phyloP scores from a whole-genome alignment of 371 early-diverging fungal genomes.

The Rhizopus delemar region DNA sequence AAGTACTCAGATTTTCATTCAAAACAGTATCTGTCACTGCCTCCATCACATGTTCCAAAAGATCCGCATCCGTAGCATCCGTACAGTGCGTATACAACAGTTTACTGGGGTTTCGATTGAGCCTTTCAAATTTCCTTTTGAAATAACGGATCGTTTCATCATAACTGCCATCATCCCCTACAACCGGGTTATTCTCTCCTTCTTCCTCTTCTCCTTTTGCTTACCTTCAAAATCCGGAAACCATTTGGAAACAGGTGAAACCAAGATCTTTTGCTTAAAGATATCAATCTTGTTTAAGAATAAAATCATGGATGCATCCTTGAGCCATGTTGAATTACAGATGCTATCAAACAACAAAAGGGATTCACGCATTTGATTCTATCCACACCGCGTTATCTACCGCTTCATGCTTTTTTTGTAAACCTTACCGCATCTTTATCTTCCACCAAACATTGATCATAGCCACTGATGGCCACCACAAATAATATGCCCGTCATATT shows the following conservation, averaged over 20 bases:
- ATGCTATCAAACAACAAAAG: constrained; percentile 79
- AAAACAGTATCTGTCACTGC: constrained; percentile 61
- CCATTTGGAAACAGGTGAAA: constrained; percentile 73
- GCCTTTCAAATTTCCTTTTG: constrained; percentile 31
- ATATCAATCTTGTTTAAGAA: constrained; percentile 86
- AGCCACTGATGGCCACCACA: constrained; percentile 74
- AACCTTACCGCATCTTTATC: constrained; percentile 78
- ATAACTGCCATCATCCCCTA: constrained; percentile 21
- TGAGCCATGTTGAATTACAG: constrained; percentile 73
- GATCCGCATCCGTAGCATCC: constrained; percentile 60
- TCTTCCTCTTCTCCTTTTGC: neutral
- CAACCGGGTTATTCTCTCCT: neutral
- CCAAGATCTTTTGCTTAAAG: constrained; percentile 68
- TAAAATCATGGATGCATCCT: constrained; percentile 75
- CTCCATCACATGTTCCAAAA: constrained; percentile 60
- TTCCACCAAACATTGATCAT: constrained; percentile 78
- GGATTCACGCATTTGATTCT: constrained; percentile 78
- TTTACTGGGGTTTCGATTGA: constrained; percentile 48
- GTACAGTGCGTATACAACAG: constrained; percentile 62
- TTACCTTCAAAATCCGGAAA: constrained; percentile 85
- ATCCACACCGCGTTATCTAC: constrained; percentile 2
- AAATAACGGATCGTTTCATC: constrained; percentile 36
- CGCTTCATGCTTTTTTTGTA: too few species aligned
- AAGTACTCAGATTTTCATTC: constrained; percentile 41
- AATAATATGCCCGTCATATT: constrained; percentile 75